These are phyloP conservation scores for Coniochaeta ligniaria DNA, from an alignment of 2,329 filamentous ascomycete genomes.

Conservation along the genomic window DNA sequence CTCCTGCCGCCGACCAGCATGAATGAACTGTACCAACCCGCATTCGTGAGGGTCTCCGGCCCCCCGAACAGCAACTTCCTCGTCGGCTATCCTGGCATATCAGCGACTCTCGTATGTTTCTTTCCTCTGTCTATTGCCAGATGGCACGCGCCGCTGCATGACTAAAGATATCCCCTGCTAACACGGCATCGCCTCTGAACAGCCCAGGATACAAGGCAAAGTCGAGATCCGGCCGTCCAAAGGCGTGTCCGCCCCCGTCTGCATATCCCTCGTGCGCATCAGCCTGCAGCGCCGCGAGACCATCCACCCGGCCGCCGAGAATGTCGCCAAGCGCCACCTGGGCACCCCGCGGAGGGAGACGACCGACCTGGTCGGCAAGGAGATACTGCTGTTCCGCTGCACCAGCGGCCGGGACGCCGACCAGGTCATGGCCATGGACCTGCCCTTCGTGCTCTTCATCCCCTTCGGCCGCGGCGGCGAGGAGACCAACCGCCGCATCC, in stretches of 20 bases:
- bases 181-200: conserved; percentile 6
- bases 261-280: conserved; percentile 89
- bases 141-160: background rate
- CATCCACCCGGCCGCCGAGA: conserved; percentile 94
- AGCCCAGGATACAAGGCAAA: conserved; percentile 96
- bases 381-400: conserved; percentile 86
- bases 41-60: conserved; percentile 85
- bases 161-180: conserved; percentile 6
- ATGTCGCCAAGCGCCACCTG: conserved; percentile 84
- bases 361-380: conserved; percentile 89
- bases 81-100: conserved; percentile 96
- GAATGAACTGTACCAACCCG: conserved; percentile 16
- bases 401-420: conserved; percentile 78
- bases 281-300: conserved; percentile 89
- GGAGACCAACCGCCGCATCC: conserved; percentile 82
- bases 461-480: conserved; percentile 88
- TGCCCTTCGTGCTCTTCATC: conserved; percentile 96
- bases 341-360: conserved; percentile 86
- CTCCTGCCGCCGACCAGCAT: conserved; percentile 9
- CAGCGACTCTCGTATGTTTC: conserved; percentile 80
- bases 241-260: conserved; percentile 82
- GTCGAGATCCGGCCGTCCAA: conserved; percentile 88
- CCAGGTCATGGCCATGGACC: conserved; percentile 87
- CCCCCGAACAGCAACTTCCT: conserved; percentile 96
- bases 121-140: background rate